Evolutionary conservation across 805 yeast species (phyloP), one percentile per base, ranked within the genome.

Genomic region (Sugiyamaella chiloensis): DNA sequence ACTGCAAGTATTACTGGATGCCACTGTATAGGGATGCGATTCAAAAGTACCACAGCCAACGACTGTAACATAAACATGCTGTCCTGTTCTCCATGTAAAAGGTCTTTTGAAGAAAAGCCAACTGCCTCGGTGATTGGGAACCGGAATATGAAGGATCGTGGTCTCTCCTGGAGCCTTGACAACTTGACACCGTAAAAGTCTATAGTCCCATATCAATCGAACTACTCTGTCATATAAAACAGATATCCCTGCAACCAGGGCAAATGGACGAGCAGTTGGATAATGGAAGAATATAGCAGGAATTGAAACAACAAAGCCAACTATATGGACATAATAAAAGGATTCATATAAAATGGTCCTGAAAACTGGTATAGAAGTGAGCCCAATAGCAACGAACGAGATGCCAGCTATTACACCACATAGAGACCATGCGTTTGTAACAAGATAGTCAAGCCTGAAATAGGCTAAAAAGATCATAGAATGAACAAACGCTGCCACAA

Each of bases 11-110:
- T 27, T 23, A 8, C 27, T 40, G 8, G 61, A 58, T 7, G 60
- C 59, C 16, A 58, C 48, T 21, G 61, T 54, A 42, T 58, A 58
- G 2, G 61, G 61, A 24, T 58, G 61, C 2, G 60, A 51, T 42
- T 58, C 56, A 21, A 58, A 51, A 3, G 31, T 24, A 1, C 52
- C 46, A 34, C 58, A 54, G 9, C 50, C 46, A 9, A 50, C 20
- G 17, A 58, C 50, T 2, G 61, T 58, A 30, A 58, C 37, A 37
- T 53, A 58, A 17, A 58, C 36, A 41, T 58, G 61, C 40, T 58
- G 60, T 8, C 61, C 61, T 3, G 52, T 31, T 5, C 24, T 29
- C 59, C 60, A 58, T 16, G 16, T 7, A 36, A 45, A 47, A 4
- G 46, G 40, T 11, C 44, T 27, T 21, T 24, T 47, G 35, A 29